Evolutionary conservation across 148 eudicot genomes (phyloP).

Genomic region (Camellia granthamiana): DNA sequence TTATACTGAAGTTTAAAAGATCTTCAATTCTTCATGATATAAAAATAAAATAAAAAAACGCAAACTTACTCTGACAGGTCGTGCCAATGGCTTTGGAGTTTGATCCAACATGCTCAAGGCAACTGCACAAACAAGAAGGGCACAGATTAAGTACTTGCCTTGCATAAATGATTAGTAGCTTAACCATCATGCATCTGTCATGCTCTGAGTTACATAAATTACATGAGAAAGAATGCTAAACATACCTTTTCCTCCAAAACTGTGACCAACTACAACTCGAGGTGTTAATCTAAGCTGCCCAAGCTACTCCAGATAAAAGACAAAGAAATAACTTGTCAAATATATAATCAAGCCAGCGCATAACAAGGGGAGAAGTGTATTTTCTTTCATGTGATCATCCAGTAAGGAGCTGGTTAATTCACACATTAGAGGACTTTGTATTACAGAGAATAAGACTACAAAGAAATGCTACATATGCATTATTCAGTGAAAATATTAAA

Average conservation of each 20-base stretch:
- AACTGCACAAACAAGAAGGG: constrained; percentile 46
- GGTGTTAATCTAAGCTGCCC: constrained; percentile 71
- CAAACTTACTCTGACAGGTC: constrained; percentile 77
- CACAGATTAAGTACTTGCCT: constrained; percentile 17
- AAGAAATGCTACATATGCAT: background rate
- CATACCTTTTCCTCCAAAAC: constrained; percentile 97
- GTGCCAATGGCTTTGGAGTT: constrained; percentile 86
- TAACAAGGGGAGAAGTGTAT: background rate
- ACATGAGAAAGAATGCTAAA: background rate
- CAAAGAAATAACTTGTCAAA: constrained; percentile 6
- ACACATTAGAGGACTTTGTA: background rate
- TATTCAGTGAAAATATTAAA: background rate
- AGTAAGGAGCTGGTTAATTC: background rate
- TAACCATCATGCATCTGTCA: background rate
- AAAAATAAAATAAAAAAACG: background rate
- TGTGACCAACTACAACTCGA: constrained; percentile 88
- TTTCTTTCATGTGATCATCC: background rate
- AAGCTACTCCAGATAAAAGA: constrained; percentile 38
- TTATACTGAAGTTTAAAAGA: background rate
- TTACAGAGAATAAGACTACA: background rate
- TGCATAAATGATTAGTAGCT: background rate
- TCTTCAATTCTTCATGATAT: too few species aligned
- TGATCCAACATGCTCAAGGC: constrained; percentile 97
- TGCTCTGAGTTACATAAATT: background rate
- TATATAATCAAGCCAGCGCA: background rate